Evolutionary conservation across 2,329 filamentous ascomycete species (phyloP).

Genomic region (Alternaria atra): DNA sequence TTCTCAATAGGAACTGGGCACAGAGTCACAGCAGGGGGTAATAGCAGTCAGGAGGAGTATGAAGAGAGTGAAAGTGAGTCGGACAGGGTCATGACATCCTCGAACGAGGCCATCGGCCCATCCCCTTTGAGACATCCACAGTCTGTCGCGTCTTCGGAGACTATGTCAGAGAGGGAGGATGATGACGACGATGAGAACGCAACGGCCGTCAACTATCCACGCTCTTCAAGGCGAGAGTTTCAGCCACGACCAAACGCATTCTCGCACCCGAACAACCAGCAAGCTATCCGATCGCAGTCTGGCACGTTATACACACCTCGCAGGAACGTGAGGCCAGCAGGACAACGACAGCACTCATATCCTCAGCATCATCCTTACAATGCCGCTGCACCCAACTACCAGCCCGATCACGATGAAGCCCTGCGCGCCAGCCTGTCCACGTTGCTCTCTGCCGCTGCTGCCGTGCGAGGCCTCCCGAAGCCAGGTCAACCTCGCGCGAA

Average conservation of each 20-base stretch:
- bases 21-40: constrained; percentile 61
- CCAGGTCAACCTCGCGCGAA: constrained; percentile 46
- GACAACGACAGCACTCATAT: constrained; percentile 53
- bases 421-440: constrained; percentile 94
- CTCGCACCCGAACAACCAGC: constrained; percentile 74
- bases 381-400: constrained; percentile 76
- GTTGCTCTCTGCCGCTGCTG: constrained; percentile 91
- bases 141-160: constrained; percentile 50
- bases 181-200: constrained; percentile 73
- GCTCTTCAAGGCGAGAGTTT: constrained; percentile 67
- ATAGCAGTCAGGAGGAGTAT: constrained; percentile 93
- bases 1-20: constrained; percentile 47
- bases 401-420: constrained; percentile 91
- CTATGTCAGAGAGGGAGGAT: constrained; percentile 46
- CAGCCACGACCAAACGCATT: constrained; percentile 93
- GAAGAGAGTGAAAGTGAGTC: constrained; percentile 93
- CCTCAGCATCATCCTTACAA: constrained; percentile 67
- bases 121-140: constrained; percentile 45
- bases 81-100: constrained; percentile 73
- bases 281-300: constrained; percentile 51
- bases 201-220: constrained; percentile 76
- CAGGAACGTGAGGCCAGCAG: constrained; percentile 40
- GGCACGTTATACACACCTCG: constrained; percentile 60
- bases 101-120: constrained; percentile 65
- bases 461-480: constrained; percentile 83